A percentile compares a stretch with the other conserved stretches of the same genome.
These are phyloP conservation scores for Amphibolis antarctica DNA, from an alignment of 106 monocot genomes.

Conservation along the genomic window DNA sequence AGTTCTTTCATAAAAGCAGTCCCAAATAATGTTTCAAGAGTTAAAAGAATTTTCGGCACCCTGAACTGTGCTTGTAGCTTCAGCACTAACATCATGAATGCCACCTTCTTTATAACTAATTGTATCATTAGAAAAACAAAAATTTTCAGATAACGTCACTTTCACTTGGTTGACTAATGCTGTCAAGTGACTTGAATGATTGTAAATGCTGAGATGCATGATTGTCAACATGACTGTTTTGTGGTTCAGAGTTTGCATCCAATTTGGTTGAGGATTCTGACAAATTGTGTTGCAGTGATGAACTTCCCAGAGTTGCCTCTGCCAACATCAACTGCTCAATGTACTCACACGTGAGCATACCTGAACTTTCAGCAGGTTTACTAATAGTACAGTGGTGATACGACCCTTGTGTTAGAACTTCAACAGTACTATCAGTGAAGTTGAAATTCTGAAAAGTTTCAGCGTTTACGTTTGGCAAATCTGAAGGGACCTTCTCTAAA, in stretches of 20 bases:
- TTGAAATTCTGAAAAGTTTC: constrained; percentile 4
- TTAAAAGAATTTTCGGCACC: constrained; percentile 28
- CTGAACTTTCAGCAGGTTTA: constrained; percentile 17
- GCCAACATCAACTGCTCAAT: constrained; percentile 53
- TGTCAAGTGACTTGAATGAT: constrained; percentile 15
- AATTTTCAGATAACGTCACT: constrained; percentile 7
- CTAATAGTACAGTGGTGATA: constrained; percentile 10
- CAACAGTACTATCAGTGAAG: constrained; percentile 4
- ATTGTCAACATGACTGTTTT: constrained; percentile 40
- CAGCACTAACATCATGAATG: constrained; percentile 10
- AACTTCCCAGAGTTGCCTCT: constrained; percentile 21
- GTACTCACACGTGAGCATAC: constrained; percentile 41
- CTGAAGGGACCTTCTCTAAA: constrained; percentile 4
- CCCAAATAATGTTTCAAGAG: constrained; percentile 66
- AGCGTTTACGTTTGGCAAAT: constrained; percentile 15
- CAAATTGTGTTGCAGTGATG: constrained; percentile 3
- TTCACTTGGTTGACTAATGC: constrained; percentile 10
- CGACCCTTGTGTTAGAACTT: constrained; percentile 9
- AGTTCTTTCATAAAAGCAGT: constrained; percentile 86
- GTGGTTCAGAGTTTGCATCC: constrained; percentile 21
- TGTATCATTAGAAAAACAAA: constrained; percentile 9
- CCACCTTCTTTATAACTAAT: constrained; percentile 5
- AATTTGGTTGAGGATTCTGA: not conserved
- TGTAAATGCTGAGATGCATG: constrained; percentile 64
- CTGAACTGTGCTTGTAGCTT: constrained; percentile 15